Base-by-base conservation (phyloP, 495 filamentous ascomycete genomes). In the Aspergillus cristatus region DNA sequence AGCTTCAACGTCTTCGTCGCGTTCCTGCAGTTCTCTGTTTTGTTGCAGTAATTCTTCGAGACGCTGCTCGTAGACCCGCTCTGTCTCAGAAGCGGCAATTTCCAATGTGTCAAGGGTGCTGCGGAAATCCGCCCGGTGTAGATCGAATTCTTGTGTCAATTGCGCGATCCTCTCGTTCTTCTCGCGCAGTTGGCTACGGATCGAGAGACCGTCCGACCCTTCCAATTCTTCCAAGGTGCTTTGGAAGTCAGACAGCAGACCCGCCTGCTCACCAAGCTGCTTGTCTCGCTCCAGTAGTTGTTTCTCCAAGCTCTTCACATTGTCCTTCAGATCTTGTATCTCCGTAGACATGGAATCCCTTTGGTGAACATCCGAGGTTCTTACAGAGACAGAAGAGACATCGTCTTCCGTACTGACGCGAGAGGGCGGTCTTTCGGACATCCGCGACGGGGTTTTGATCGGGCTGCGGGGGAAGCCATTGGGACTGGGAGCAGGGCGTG, bases 61-160 rank as follows among this genome's bases (percentile, higher is more conserved):
- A 45, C 80, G 78, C 53, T 86, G 84, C 55, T 97, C 93, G 50
- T 99, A 97, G 6, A 97, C 89, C n/a, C 91, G 74, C 58, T 96
- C 90, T 6, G 91, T 99, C 61, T 99, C 91, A 0, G 88, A 86
- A 48, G 88, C 93, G 6, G 91, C 93, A 63, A 95, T 78, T 62
- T 99, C 91, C 26, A 99, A 68, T 1, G 89, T 93, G 63, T 99
- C 91, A 34, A 99, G 86, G 13, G 91, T 99, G 54, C 84, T 94
- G 40, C 91, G 70, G 58, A 99, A 99, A 57, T 99, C 91, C 7
- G 90, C 91, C 22, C 91, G 76, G 54, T 99, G 91, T 8, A 81
- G 74, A 56, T 99, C 91, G 46, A 99, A 99, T 52, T 99, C 93
- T 3, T 83, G 78, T 2, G 86, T 96, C 47, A 99, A 70, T 67